Evolutionary conservation across 1,139 yeast genomes (phyloP), one percentile per base, ranked within the genome.

Genomic region (Debaryomyces nepalensis): DNA sequence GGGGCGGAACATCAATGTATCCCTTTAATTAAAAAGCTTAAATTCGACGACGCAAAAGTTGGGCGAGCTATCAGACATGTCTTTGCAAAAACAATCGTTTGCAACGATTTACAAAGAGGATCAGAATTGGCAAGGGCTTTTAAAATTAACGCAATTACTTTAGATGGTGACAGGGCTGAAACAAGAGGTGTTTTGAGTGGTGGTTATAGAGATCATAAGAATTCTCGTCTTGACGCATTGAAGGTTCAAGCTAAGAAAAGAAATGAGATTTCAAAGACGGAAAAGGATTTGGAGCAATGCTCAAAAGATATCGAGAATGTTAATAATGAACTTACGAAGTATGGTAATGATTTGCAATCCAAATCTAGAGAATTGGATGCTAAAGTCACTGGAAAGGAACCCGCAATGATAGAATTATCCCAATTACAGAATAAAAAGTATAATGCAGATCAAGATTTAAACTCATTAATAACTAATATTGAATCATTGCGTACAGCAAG

Each of bases 101-200:
- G 93, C 41, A 77, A 80, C 47, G 83, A 84, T 45, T 66, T 91
- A 40, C 82, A 77, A 41, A 71, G 75, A 27, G 97, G 96, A 1
- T 72, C 84, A 3, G 85, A 82, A 50, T 67, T 87, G 23, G 84
- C 96, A 0, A 79, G 79, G 42, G 65, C 69, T 5, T 80, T 73
- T 56, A 79, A 80, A 31, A 66, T 91, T 26, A 84, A 79, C 51
- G 89, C 96, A 1, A 86, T 93, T 22, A 93, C 99, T 0, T 68
- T 93, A 24, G 95, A 88, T 62, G 99, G 99, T 50, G 98, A 93
- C 59, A 74, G 88, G 51, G 89, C 89, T 34, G 96, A 89, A 53
- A 80, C 79, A 39, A 81, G 74, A 50, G 99, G 99, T 61, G 87
- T 85, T 2, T 65, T 93, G 41, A 83, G 90, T 12, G 99, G 99